Percentiles rank a stretch among this genome's conserved stretches.
Conservation (phyloP, 1,284 basidiomycete genomes). For the Ganoderma resinaceum region DNA sequence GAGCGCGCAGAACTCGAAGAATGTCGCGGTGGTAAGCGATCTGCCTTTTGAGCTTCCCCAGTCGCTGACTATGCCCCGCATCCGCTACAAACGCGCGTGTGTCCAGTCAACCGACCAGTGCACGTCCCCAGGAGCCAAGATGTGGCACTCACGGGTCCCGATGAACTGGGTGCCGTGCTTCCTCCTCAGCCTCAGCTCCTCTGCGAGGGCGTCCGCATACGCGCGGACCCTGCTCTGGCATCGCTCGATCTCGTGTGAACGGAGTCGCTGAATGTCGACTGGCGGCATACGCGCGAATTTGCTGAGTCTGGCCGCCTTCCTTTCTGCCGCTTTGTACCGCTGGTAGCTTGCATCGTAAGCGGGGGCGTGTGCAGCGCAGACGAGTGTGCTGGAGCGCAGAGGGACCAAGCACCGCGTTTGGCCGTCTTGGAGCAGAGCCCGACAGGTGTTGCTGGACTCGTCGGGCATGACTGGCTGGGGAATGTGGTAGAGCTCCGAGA, state of each 20-base stretch:
- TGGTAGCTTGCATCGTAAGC: constrained; percentile 14
- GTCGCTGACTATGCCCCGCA: neutral
- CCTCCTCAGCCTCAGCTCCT: constrained; percentile 12
- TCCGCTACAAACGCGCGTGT: constrained; percentile 11
- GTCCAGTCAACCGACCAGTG: neutral
- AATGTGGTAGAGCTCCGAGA: neutral
- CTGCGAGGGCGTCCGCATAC: constrained; percentile 14
- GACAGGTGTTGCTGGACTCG: neutral
- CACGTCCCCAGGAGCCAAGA: too few relatives aligned
- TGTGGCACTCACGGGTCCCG: constrained; percentile 10
- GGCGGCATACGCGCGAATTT: constrained; percentile 2
- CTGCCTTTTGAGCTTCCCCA: constrained; percentile 1
- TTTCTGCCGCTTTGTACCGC: constrained; percentile 18
- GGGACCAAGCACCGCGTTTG: constrained; percentile 6
- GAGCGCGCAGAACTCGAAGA: neutral
- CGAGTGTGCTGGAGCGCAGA: neutral
- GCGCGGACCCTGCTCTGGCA: constrained; percentile 7
- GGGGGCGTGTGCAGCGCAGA: constrained; percentile 7
- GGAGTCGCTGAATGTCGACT: constrained; percentile 1
- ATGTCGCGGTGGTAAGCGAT: neutral
- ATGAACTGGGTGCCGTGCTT: constrained; percentile 15
- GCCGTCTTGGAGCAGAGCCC: neutral
- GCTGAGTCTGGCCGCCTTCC: neutral
- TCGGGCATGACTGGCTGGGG: neutral
- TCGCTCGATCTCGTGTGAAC: neutral